Base-by-base conservation (phyloP, 2,329 filamentous ascomycete species). In the Nemania abortiva region DNA sequence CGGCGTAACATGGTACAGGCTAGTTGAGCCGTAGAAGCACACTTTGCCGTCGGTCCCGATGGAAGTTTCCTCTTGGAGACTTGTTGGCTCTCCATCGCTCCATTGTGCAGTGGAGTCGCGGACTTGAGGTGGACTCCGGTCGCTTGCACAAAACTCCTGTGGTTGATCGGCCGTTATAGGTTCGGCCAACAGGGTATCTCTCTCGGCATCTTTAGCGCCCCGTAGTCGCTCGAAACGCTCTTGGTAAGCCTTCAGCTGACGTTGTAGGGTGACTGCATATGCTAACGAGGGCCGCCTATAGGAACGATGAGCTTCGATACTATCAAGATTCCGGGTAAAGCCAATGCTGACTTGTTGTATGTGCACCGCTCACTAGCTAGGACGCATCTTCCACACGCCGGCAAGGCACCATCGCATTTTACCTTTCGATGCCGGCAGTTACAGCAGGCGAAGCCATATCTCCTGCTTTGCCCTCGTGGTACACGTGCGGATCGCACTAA, bases 351-450 rank as follows among this genome's bases (percentile, higher is more conserved):
- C 47, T 50, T 50, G 20, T 50, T 50, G 47, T 59, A 59, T 18
- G 37, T 49, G 42, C 56, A 59, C 56, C 22, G 18, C 18, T 59
- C 42, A 49, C 42, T 7, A 7, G 56, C 10, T 18, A 49, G 24
- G 39, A 47, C 39, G 9, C 56, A 59, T 59, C 45, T 59, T 15
- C 24, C 39, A 34, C 56, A 59, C 11, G 56, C 42, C 6, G 56
- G 56, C 39, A 59, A 59, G 24, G 56, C 56, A 2, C 56, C 56
- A 24, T 59, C 56, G 42, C 56, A 59, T 24, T 59, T 59, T 1
- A 59, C 56, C 31, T 59, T 59, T 29, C 56, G 56, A 20, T 49
- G 56, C 24, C 56, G 39, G 39, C 56, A 59, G 39, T 59, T 59
- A 34, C 42, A 59, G 27, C 56, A 59, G 4, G 42, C 56, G 39